These are phyloP conservation scores for Capsicum baccatum DNA, from an alignment of 257 asterid genomes.

Conservation along the genomic window DNA sequence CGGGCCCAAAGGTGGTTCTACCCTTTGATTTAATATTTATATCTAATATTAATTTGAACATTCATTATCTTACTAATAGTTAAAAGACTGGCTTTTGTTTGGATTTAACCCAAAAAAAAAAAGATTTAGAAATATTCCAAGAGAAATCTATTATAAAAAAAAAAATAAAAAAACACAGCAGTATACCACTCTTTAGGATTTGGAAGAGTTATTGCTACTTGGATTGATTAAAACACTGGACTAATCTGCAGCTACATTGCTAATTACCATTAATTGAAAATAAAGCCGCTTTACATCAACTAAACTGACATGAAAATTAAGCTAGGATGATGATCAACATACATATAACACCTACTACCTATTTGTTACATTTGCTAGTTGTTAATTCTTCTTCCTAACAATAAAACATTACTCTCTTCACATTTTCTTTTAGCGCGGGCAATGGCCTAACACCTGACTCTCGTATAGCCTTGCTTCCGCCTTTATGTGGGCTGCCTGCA, in stretches of 20 bases:
- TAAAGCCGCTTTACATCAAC: constrained; percentile 40
- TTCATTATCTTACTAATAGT: no score
- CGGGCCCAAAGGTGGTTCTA: no score
- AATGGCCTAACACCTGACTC: constrained; percentile 79
- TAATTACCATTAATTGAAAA: constrained; percentile 31
- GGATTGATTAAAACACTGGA: not conserved
- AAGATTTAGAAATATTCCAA: no score
- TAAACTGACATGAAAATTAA: constrained; percentile 28
- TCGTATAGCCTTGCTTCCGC: constrained; percentile 48
- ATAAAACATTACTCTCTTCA: constrained; percentile 95
- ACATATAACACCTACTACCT: constrained; percentile 45
- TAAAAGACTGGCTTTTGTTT: no score
- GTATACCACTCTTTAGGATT: not conserved
- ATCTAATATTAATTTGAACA: no score
- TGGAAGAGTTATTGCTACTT: not conserved
- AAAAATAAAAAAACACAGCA: not conserved
- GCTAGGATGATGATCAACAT: constrained; percentile 25
- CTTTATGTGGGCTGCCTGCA: constrained; percentile 35
- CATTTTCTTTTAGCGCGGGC: constrained; percentile 94
- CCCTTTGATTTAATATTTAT: no score
- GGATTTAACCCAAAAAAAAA: no score
- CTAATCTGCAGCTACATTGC: not conserved
- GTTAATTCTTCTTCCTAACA: constrained; percentile 47
- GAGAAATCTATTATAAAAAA: no score
- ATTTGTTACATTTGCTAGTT: constrained; percentile 28